Percentiles rank a stretch among this genome's conserved stretches.
These are phyloP conservation scores for Lipomyces sp. DNA, from an alignment of 805 yeast species.

Conservation along the genomic window DNA sequence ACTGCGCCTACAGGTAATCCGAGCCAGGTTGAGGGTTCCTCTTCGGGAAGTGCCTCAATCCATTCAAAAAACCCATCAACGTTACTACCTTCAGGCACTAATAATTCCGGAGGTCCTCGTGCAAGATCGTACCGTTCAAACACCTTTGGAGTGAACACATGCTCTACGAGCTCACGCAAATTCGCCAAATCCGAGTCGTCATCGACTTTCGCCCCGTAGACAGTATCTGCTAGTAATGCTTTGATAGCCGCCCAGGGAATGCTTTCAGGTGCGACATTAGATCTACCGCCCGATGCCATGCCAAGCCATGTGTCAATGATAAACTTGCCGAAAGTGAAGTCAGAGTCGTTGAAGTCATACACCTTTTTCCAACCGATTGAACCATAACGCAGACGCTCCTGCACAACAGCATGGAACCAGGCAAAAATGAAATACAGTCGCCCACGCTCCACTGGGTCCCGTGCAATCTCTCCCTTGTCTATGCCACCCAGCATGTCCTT, in stretches of 20 bases:
- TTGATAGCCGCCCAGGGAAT: conserved; percentile 62
- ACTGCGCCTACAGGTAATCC: conserved; percentile 55
- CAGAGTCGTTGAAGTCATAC: conserved; percentile 78
- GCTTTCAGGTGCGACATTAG: conserved; percentile 52
- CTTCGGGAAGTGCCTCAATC: conserved; percentile 60
- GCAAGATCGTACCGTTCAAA: conserved; percentile 48
- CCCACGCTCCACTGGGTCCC: conserved; percentile 51
- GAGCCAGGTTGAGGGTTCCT: conserved; percentile 59
- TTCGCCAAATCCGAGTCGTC: conserved; percentile 32
- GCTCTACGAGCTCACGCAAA: conserved; percentile 35
- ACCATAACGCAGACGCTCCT: conserved; percentile 61
- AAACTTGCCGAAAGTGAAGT: conserved; percentile 57
- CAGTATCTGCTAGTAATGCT: conserved; percentile 56
- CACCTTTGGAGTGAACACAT: conserved; percentile 38
- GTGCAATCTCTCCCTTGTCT: conserved; percentile 24
- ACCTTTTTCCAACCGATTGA: conserved; percentile 65
- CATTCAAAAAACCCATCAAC: conserved; percentile 51
- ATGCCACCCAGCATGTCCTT: conserved; percentile 47
- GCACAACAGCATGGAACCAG: conserved; percentile 73
- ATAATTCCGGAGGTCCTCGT: conserved; percentile 37
- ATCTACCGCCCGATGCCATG: conserved; percentile 39
- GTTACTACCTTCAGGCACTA: conserved; percentile 56
- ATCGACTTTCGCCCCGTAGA: conserved; percentile 61
- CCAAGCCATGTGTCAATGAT: conserved; percentile 53
- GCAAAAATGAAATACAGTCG: conserved; percentile 59